A percentile compares a stretch with the other conserved stretches of the same genome.
phyloP scores from a whole-genome alignment of 371 early-diverging fungal genomes.

The Blyttiomyces sp. region DNA sequence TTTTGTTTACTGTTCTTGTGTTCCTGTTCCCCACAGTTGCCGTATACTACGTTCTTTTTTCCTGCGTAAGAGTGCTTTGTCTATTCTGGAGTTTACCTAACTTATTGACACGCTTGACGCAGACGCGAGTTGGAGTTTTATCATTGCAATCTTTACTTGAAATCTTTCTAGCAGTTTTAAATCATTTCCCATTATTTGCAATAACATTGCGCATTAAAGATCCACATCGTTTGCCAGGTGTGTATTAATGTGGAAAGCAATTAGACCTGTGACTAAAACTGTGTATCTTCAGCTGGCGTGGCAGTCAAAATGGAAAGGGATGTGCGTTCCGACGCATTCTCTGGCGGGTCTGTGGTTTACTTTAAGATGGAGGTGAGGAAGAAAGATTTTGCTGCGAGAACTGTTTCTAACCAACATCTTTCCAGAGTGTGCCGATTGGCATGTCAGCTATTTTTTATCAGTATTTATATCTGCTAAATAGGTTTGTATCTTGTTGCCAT shows the following conservation, averaged over 20 bases:
- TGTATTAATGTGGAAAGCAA: background rate
- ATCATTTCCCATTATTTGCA: constrained; percentile 93
- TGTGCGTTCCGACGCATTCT: no score
- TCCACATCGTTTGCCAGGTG: constrained; percentile 82
- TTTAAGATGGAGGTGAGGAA: constrained; percentile 16
- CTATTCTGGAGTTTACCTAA: background rate
- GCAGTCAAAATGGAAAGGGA: no score
- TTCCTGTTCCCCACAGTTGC: constrained; percentile 94
- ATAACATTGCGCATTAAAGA: constrained; percentile 84
- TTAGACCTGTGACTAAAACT: no score
- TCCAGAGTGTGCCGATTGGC: constrained; percentile 36
- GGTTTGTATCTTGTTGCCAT: no score
- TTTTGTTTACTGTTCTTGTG: constrained; percentile 85
- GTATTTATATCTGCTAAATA: constrained; percentile 33
- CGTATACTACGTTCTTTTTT: constrained; percentile 89
- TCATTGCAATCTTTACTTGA: constrained; percentile 77
- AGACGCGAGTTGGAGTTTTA: constrained; percentile 78
- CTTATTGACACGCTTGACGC: background rate
- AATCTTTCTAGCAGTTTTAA: constrained; percentile 78
- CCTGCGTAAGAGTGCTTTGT: constrained; percentile 53
- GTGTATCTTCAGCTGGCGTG: no score
- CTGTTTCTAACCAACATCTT: background rate
- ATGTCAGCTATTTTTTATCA: constrained; percentile 41
- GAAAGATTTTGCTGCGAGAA: background rate
- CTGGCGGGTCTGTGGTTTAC: no score